Base-by-base conservation (phyloP, 495 filamentous ascomycete species). In the Aspergillus avenaceus region DNA sequence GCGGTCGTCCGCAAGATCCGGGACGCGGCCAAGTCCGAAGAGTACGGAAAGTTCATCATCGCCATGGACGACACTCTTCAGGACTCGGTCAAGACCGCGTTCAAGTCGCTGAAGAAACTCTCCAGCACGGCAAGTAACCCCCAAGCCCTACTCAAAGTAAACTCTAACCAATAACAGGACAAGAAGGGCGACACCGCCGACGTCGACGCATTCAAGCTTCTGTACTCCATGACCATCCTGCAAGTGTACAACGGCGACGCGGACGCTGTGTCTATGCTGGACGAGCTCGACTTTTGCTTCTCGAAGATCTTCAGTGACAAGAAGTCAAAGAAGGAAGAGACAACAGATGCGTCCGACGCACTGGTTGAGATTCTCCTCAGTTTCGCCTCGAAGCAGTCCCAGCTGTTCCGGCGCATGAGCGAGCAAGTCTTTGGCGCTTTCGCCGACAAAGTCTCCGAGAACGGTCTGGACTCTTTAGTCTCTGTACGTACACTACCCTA, bases 221-320 rank as follows among this genome's bases (percentile, higher is more conserved):
- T 97, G 7, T 91, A 93, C 64, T 87, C 88, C n/a, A 76, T 95
- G 48, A 84, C 86, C 2, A 80, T 97, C 41, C 67, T 97, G 25
- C 88, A 96, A 60, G 76, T 96, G n/a, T 92, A 93, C 69, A 87
- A 90, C 58, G 87, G 86, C 16, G 89, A 95, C 49, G 77, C 86
- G 0, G 93, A 97, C 55, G 88, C 91, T 5, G 74, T 90, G 1
- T 78, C 77, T 3, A 82, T 91, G 52, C 75, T 93, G 6, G 78
- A 85, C 14, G 90, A 95, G 57, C 64, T 95, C 8, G 78, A 85
- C 41, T 72, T 81, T 36, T 87, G 83, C 64, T 89, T 85, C 53
- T 73, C 86, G 41, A 84, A 84, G 46, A 69, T 75, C 67, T 79
- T 65, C 60, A 79, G 56, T 27, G 72, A 66, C 45, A 65, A 58